Conservation (phyloP, 257 asterid species). For the Cynanchum wilfordii region DNA sequence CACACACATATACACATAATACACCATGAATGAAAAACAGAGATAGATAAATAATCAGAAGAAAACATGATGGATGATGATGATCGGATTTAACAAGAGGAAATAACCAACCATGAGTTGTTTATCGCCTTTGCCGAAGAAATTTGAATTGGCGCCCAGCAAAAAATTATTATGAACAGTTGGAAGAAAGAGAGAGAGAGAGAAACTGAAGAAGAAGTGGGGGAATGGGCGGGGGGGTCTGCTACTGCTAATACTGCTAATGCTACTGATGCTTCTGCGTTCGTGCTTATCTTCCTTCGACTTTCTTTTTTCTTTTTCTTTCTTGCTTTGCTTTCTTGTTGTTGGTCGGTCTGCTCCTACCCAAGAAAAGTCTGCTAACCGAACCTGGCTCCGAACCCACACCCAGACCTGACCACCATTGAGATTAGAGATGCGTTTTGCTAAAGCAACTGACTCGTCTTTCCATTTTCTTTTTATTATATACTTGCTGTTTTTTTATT, state of each 20-base stretch:
- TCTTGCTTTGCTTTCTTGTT: too few relatives aligned
- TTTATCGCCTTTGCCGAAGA: background rate
- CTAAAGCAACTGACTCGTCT: background rate
- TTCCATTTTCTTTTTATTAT: background rate
- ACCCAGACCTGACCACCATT: background rate
- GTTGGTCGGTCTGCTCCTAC: background rate
- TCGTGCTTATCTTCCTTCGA: background rate
- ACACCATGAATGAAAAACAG: background rate
- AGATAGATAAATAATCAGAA: background rate
- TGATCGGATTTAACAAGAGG: background rate
- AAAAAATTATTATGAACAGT: background rate
- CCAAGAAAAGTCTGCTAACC: background rate
- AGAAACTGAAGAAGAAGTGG: background rate
- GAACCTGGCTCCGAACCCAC: slow-evolving; percentile 1
- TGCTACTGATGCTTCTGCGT: background rate
- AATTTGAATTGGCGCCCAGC: background rate
- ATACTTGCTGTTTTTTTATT: background rate
- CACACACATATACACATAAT: too few relatives aligned
- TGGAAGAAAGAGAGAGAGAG: background rate
- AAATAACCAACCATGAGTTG: background rate
- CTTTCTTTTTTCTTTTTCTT: background rate
- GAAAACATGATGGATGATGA: background rate
- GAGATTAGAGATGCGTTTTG: background rate
- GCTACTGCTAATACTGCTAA: too few relatives aligned
- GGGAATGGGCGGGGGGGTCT: too few relatives aligned